These are phyloP conservation scores for Diplocarpon rosae DNA, from an alignment of 2,329 filamentous ascomycete species.

Conservation along the genomic window DNA sequence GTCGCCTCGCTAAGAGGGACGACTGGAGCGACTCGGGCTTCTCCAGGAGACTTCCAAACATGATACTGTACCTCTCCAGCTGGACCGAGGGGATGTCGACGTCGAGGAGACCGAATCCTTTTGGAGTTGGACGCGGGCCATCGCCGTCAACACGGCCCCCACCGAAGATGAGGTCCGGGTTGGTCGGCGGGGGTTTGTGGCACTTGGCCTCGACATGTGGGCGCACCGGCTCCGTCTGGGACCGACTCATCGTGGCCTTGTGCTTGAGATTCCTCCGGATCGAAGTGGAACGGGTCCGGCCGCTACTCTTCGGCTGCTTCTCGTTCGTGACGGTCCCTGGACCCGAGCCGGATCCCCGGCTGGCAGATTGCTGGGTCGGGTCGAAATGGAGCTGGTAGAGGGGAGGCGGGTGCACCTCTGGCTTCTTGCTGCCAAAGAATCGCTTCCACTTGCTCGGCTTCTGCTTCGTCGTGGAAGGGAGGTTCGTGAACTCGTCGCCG, in stretches of 20 bases:
- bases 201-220: slow-evolving; percentile 10
- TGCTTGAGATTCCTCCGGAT: slow-evolving; percentile 13
- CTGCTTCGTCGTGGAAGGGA: slow-evolving; percentile 12
- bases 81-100: slow-evolving; percentile 71
- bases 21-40: slow-evolving; percentile 16
- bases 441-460: slow-evolving; percentile 48
- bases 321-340: slow-evolving; percentile 6
- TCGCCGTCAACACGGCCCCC: slow-evolving; percentile 10
- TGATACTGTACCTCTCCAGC: slow-evolving; percentile 85
- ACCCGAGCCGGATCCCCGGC: slow-evolving; percentile 6
- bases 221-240: slow-evolving; percentile 20
- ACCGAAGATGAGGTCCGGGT: slow-evolving; percentile 19
- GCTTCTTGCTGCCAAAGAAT: slow-evolving; percentile 37
- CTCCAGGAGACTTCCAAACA: slow-evolving; percentile 71
- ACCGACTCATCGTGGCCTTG: slow-evolving; percentile 20
- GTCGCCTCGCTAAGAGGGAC: slow-evolving; percentile 41
- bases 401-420: slow-evolving; percentile 19
- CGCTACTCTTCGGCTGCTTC: slow-evolving; percentile 12
- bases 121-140: not conserved
- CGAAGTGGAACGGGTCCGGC: slow-evolving; percentile 18
- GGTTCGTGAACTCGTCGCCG: slow-evolving; percentile 4
- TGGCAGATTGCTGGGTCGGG: slow-evolving; percentile 4
- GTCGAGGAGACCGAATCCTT: slow-evolving; percentile 42
- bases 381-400: slow-evolving; percentile 26
- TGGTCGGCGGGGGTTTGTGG: slow-evolving; percentile 10